A percentile compares a stretch with the other conserved stretches of the same genome.
Evolutionary conservation across 2,329 filamentous ascomycete species (phyloP).

Genomic region (Fusarium sulawesiense): DNA sequence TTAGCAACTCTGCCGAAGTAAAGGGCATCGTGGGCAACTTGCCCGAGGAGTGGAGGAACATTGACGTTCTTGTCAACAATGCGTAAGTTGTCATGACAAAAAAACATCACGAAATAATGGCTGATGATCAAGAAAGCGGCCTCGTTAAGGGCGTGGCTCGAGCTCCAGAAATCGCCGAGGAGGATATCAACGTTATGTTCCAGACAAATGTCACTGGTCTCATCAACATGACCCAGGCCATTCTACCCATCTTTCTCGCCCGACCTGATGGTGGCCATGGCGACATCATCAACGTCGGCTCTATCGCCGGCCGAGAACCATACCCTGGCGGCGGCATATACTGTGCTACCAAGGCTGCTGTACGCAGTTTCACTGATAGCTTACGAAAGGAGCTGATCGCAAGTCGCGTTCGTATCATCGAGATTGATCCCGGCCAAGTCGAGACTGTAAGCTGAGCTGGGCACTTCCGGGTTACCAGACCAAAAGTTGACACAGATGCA

Average conservation of each 20-base stretch:
- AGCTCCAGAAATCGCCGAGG: conserved; percentile 83
- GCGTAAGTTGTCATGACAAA: conserved; percentile 69
- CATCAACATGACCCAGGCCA: conserved; percentile 95
- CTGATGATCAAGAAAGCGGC: conserved; percentile 65
- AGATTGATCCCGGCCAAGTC: conserved; percentile 91
- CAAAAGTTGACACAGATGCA: conserved; percentile 45
- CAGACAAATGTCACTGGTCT: conserved; percentile 93
- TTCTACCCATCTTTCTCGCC: conserved; percentile 83
- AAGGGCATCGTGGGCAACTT: conserved; percentile 76
- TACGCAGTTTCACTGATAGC: conserved; percentile 84
- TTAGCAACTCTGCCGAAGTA: conserved; percentile 82
- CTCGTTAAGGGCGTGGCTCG: conserved; percentile 89
- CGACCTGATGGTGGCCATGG: conserved; percentile 80
- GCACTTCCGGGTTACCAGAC: neutral
- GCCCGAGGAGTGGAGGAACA: conserved; percentile 83
- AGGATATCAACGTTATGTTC: conserved; percentile 90
- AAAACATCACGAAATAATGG: neutral
- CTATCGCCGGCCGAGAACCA: conserved; percentile 85
- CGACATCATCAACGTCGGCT: conserved; percentile 95
- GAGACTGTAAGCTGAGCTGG: conserved; percentile 72
- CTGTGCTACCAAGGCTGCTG: conserved; percentile 91
- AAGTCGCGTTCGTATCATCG: conserved; percentile 83
- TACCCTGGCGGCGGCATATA: conserved; percentile 91
- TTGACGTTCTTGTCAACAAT: conserved; percentile 95
- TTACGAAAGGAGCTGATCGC: conserved; percentile 85